Conservation (phyloP, 768 basidiomycete species). For the Clitopilus passeckerianus region DNA sequence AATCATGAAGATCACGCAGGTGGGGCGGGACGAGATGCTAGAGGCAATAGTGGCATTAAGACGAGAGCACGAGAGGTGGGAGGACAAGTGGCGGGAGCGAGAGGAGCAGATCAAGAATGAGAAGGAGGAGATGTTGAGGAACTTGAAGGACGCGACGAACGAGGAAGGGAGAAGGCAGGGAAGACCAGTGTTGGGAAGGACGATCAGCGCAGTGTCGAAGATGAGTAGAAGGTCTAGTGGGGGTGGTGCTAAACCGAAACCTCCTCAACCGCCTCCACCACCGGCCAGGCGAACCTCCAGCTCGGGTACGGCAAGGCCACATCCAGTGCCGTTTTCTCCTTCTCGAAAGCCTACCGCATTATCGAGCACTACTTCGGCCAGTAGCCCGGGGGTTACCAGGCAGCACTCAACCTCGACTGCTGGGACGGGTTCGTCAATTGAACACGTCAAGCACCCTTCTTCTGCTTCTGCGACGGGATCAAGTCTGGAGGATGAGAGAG, state of each 20-base stretch:
- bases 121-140: neutral
- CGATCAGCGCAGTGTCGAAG: neutral
- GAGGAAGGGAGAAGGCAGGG: neutral
- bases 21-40: slow-evolving; percentile 64
- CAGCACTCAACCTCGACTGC: neutral
- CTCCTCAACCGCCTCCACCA: neutral
- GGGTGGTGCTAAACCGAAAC: neutral
- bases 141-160: neutral
- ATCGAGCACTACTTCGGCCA: neutral
- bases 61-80: slow-evolving; percentile 52
- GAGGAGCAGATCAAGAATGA: neutral
- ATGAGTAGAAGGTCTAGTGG: neutral
- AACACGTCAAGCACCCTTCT: neutral
- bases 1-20: slow-evolving; percentile 59
- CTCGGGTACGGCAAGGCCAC: slow-evolving; percentile 25
- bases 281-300: neutral
- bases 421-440: neutral
- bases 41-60: slow-evolving; percentile 84
- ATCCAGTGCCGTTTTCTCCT: neutral
- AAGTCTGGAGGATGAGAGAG: slow-evolving; percentile 6
- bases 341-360: neutral
- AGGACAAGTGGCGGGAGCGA: slow-evolving; percentile 18
- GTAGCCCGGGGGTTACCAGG: neutral
- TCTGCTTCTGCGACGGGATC: neutral
- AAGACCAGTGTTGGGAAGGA: neutral